Base-by-base conservation (phyloP, 148 eudicot species). In the Fagopyrum tataricum region DNA sequence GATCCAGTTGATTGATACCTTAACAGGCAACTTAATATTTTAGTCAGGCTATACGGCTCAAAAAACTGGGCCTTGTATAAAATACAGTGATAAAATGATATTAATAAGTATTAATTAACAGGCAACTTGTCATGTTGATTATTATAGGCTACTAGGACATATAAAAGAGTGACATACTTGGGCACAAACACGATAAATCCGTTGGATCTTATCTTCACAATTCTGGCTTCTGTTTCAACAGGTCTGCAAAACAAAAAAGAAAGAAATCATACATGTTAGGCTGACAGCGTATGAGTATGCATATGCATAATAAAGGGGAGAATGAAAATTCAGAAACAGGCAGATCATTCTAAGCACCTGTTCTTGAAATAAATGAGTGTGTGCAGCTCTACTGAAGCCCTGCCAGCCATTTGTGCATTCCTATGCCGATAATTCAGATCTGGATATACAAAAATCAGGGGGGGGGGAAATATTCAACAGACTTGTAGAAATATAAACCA, bases 131-230 rank as follows among this genome's bases (percentile, higher is more conserved):
- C 37, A 31, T 3, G 37, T 31, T 31, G 2, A 31, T 31, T 31
- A 31, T 10, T 12, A 23, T 14, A 44, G 37, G 11, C 21, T 46
- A 40, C 31, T 7, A 47, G 56, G 56, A 51, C 15, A 10, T 2
- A 31, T 31, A 31, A 31, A 31, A 64, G 61, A 66, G 55, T 66
- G 21, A 42, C 93, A 44, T 91, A 95, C 98, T 91, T 87, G 81
- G 98, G 98, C 70, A 95, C 92, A 73, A 95, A 95, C 48, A 91
- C 97, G 75, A 95, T 95, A 79, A 95, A 95, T 68, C 98, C 98
- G 75, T 95, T 95, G 18, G 96, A 83, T 78, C 97, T 82, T 77
- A 95, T 84, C 81, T 95, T 91, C 76, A 95, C 89, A 59, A 95
- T 90, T 92, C 97, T 90, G 74, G 92, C 98, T 76, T 95, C 97